These are phyloP conservation scores for Spathaspora boniae DNA, from an alignment of 805 yeast species.

Conservation along the genomic window DNA sequence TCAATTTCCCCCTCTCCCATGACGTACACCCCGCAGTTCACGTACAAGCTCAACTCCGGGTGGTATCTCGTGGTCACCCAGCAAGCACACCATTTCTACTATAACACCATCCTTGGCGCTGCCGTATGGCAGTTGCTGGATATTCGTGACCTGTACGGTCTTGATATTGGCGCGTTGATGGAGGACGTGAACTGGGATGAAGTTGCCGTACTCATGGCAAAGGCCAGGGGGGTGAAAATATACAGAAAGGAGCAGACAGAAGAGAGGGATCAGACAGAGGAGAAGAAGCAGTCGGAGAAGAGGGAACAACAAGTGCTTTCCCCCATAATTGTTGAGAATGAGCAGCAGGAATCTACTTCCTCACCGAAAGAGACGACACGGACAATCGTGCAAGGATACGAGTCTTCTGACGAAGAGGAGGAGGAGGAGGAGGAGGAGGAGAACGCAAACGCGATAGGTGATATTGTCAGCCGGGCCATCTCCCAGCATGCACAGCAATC, in stretches of 20 bases:
- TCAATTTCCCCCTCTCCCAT: too few species aligned
- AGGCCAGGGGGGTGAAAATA: slow-evolving; percentile 18
- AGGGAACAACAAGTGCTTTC: slow-evolving; percentile 4
- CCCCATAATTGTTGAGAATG: too few species aligned
- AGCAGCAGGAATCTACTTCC: too few species aligned
- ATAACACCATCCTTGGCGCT: slow-evolving; percentile 13
- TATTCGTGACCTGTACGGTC: slow-evolving; percentile 14
- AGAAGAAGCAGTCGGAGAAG: slow-evolving; percentile 6
- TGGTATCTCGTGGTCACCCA: slow-evolving; percentile 31
- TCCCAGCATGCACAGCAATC: not conserved
- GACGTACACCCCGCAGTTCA: slow-evolving; percentile 17
- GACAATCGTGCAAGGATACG: too few species aligned
- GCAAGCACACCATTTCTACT: slow-evolving; percentile 29
- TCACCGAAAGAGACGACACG: slow-evolving; percentile 1
- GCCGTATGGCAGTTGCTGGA: slow-evolving; percentile 36
- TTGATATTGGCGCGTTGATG: slow-evolving; percentile 20
- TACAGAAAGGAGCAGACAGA: not conserved
- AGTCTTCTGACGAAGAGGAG: slow-evolving; percentile 3
- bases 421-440: slow-evolving; percentile 9
- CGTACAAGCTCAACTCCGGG: slow-evolving; percentile 14
- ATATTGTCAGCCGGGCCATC: slow-evolving; percentile 1
- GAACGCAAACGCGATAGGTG: slow-evolving; percentile 10
- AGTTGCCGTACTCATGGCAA: slow-evolving; percentile 26
- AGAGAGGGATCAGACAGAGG: slow-evolving; percentile 4
- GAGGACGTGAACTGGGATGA: slow-evolving; percentile 26